These are phyloP conservation scores for Waltergamsia citrina DNA, from an alignment of 2,329 filamentous ascomycete genomes.

Conservation along the genomic window DNA sequence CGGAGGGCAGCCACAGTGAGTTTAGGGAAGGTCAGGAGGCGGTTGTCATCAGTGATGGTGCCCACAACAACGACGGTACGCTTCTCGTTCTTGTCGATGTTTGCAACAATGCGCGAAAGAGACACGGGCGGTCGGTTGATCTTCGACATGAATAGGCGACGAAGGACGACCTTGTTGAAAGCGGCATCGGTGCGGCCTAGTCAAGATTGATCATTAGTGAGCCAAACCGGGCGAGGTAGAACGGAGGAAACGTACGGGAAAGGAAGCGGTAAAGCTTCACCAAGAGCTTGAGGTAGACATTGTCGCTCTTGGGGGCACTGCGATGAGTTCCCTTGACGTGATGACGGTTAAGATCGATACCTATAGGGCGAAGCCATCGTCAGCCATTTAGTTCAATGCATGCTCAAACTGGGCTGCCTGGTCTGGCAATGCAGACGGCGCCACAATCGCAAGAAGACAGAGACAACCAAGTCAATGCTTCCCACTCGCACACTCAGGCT, in stretches of 20 bases:
- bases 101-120: constrained; percentile 76
- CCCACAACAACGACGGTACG: constrained; percentile 93
- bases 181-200: constrained; percentile 86
- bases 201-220: neutral
- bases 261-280: constrained; percentile 98
- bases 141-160: constrained; percentile 95
- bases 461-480: constrained; percentile 1
- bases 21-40: constrained; percentile 83
- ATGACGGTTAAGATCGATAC: constrained; percentile 64
- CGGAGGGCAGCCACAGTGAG: constrained; percentile 86
- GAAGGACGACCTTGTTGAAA: constrained; percentile 99
- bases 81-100: constrained; percentile 57
- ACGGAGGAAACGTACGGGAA: constrained; percentile 59
- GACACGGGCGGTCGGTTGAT: constrained; percentile 96
- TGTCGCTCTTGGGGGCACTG: constrained; percentile 95
- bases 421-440: constrained; percentile 10
- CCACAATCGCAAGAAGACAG: constrained; percentile 8
- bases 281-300: constrained; percentile 93
- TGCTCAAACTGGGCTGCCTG: constrained; percentile 42
- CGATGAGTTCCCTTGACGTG: constrained; percentile 69
- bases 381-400: constrained; percentile 53
- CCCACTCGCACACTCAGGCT: constrained; percentile 43
- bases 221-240: neutral
- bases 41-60: constrained; percentile 97
- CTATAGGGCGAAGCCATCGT: constrained; percentile 45